phyloP scores from a whole-genome alignment of 495 filamentous ascomycete species.

The Penicillium malachiteum region DNA sequence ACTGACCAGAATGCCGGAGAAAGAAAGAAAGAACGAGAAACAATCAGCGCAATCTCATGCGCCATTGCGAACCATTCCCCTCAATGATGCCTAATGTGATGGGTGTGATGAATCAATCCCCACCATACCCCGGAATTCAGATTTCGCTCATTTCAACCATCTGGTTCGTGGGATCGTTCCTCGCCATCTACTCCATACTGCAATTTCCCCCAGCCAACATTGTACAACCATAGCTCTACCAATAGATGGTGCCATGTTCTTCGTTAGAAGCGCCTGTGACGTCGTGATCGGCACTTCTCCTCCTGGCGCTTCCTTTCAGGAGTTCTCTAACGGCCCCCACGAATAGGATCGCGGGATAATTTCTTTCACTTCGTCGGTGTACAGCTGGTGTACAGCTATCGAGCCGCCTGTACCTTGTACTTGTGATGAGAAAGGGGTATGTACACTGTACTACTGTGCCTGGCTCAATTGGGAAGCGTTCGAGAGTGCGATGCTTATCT shows the following conservation, averaged over 20 bases:
- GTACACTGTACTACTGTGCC: background rate
- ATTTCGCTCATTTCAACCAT: too few relatives aligned
- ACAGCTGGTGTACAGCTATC: background rate
- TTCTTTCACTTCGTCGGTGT: background rate
- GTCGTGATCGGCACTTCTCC: slow-evolving; percentile 18
- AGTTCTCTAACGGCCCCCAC: background rate
- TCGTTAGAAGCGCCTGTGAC: slow-evolving; percentile 6
- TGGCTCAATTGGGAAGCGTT: background rate
- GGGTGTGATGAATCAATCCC: too few relatives aligned
- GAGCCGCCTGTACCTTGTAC: background rate
- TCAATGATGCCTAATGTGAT: too few relatives aligned
- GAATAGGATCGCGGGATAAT: background rate
- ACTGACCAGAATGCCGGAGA: too few relatives aligned
- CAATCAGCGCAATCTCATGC: too few relatives aligned
- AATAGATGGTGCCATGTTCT: too few relatives aligned
- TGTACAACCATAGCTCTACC: background rate
- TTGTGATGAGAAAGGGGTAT: background rate
- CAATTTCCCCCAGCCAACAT: too few relatives aligned
- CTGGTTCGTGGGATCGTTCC: too few relatives aligned
- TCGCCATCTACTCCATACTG: too few relatives aligned
- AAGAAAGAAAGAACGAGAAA: too few relatives aligned
- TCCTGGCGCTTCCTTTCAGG: background rate
- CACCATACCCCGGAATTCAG: too few relatives aligned
- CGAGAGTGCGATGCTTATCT: background rate
- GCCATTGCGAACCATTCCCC: too few relatives aligned